Conservation (phyloP, 2,329 filamentous ascomycete species). For the Pseudogymnoascus sp. region DNA sequence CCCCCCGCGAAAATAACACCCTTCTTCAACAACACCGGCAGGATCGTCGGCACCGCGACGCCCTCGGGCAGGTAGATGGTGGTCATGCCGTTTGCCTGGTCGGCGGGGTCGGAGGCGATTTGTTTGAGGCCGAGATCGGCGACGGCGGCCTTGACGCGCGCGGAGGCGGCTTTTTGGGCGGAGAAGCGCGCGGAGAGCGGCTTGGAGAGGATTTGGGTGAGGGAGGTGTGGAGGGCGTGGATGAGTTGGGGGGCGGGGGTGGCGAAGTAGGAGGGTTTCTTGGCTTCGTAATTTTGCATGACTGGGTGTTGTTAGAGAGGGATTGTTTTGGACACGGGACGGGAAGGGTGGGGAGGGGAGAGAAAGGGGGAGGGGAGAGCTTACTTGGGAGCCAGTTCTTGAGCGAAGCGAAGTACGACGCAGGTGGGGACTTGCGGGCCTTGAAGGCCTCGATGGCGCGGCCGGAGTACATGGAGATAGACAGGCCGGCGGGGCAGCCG, state of each 20-base stretch:
- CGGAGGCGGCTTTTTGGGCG: constrained; percentile 67
- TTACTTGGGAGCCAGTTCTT: constrained; percentile 92
- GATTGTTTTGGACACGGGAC: not conserved
- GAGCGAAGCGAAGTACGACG: constrained; percentile 90
- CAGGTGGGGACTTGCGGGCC: constrained; percentile 69
- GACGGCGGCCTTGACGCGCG: constrained; percentile 79
- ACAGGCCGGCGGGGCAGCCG: constrained; percentile 86
- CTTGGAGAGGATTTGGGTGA: constrained; percentile 75
- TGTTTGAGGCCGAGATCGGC: constrained; percentile 77
- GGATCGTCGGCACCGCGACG: constrained; percentile 69
- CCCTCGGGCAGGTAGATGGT: constrained; percentile 89
- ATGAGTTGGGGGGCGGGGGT: constrained; percentile 92
- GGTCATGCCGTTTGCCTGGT: constrained; percentile 97
- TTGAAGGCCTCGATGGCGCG: constrained; percentile 76
- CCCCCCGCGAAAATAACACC: constrained; percentile 92
- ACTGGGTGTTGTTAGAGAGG: constrained; percentile 40
- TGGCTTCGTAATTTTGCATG: constrained; percentile 98
- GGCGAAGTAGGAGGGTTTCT: constrained; percentile 96
- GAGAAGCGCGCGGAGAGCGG: constrained; percentile 78
- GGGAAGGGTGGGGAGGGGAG: not conserved
- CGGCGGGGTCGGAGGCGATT: constrained; percentile 73
- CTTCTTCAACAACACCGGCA: constrained; percentile 77
- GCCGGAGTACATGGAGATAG: constrained; percentile 88
- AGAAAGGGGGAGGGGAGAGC: constrained; percentile 22
- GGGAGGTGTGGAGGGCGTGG: constrained; percentile 81